A percentile compares a stretch with the other conserved stretches of the same genome.
Evolutionary conservation across 2,329 filamentous ascomycete genomes (phyloP).

Genomic region (Akanthomyces dipterigenus): DNA sequence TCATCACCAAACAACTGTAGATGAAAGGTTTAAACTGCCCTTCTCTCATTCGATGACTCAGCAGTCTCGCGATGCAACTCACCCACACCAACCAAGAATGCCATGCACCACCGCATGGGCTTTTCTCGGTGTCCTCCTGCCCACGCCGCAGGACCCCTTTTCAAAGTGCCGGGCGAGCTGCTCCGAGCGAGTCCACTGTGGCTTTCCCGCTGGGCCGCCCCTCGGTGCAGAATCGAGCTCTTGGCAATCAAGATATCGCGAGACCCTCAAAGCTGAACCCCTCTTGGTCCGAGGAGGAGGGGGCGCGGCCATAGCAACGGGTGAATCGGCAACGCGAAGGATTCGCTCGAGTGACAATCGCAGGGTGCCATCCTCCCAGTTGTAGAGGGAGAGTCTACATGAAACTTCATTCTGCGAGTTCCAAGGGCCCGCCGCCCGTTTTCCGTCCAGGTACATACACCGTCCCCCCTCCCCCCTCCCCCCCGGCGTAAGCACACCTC

Average conservation of each 20-base stretch:
- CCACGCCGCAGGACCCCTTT: background rate
- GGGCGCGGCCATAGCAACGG: constrained; percentile 2
- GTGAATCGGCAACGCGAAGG: constrained; percentile 7
- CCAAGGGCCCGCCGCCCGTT: background rate
- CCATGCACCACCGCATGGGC: background rate
- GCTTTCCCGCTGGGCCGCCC: background rate
- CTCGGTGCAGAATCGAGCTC: background rate
- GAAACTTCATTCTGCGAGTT: constrained; percentile 8
- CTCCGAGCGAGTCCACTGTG: constrained; percentile 1
- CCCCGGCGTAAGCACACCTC: background rate
- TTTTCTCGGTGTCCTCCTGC: background rate
- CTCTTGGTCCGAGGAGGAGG: background rate
- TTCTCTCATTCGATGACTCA: background rate
- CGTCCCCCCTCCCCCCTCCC: background rate
- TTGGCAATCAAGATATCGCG: background rate
- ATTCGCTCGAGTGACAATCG: background rate
- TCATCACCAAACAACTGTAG: background rate
- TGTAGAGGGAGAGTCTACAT: background rate
- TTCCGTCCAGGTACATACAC: background rate
- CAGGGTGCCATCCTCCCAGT: background rate
- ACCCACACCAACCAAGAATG: background rate
- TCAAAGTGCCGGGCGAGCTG: background rate
- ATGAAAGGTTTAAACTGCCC: constrained; percentile 4
- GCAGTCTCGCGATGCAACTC: background rate
- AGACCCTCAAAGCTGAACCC: background rate